Percentiles rank a stretch among this genome's conserved stretches.
Conservation (phyloP, 345 rosid genomes). For the Acer negundo region DNA sequence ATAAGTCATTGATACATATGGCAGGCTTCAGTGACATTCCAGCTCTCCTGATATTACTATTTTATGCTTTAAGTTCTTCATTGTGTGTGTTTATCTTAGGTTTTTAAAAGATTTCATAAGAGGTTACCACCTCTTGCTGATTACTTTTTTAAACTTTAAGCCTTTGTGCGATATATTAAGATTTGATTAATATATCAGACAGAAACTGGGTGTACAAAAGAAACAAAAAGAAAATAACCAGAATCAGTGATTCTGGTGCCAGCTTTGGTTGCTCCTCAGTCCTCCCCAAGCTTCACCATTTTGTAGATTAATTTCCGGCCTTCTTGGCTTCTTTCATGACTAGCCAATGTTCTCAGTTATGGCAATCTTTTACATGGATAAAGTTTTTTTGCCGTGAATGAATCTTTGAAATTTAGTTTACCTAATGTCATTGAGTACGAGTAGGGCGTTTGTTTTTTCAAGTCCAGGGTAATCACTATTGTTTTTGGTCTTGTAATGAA, state of each 20-base stretch:
- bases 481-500: background rate
- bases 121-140: background rate
- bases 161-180: background rate
- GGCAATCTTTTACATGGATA: background rate
- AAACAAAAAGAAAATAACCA: too few relatives aligned
- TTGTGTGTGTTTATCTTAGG: background rate
- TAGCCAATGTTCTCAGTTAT: background rate
- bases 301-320: background rate
- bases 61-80: background rate
- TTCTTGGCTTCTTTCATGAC: background rate
- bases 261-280: background rate
- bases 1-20: background rate
- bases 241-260: slow-evolving; percentile 1
- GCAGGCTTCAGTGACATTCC: background rate
- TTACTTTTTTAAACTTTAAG: background rate
- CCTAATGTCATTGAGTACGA: background rate
- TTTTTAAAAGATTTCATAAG: background rate
- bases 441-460: background rate
- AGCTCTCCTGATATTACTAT: background rate
- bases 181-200: background rate
- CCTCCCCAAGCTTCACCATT: background rate
- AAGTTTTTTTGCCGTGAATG: background rate
- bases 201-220: background rate
- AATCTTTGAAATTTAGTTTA: background rate
- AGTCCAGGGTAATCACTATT: background rate